These are phyloP conservation scores for Ceratocystis albifundus DNA, from an alignment of 2,329 filamentous ascomycete genomes.

Conservation along the genomic window DNA sequence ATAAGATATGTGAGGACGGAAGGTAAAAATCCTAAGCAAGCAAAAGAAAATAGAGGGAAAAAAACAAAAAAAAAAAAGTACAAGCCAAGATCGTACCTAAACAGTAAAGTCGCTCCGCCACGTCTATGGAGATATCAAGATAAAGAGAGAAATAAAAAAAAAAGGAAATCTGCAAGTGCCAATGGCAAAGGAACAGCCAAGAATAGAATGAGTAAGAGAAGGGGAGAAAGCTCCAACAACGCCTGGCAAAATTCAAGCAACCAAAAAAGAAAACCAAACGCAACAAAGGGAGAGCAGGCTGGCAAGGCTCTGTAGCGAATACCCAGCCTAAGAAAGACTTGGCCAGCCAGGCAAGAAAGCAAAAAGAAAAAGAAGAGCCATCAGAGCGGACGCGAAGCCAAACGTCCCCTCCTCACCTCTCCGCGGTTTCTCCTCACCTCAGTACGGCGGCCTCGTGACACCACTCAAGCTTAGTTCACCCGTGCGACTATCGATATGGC, in stretches of 20 bases:
- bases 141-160: constrained; percentile 2
- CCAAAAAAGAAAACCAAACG: too few species aligned
- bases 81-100: not conserved
- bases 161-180: not conserved
- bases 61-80: not conserved
- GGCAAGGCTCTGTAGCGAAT: too few species aligned
- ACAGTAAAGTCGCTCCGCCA: not conserved
- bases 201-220: not conserved
- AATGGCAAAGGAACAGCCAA: not conserved
- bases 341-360: too few species aligned
- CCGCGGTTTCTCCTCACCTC: constrained; percentile 24
- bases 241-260: too few species aligned
- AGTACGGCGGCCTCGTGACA: constrained; percentile 41
- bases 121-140: constrained; percentile 13
- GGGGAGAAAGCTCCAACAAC: too few species aligned
- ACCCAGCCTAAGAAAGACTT: too few species aligned
- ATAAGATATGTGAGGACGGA: not conserved
- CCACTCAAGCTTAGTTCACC: constrained; percentile 38
- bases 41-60: not conserved
- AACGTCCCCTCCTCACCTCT: not conserved
- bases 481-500: constrained; percentile 40
- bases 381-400: too few species aligned
- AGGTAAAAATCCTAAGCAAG: not conserved
- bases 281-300: too few species aligned
- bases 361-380: not conserved